phyloP scores from a whole-genome alignment of 1,284 basidiomycete species.

The Grifola frondosa region DNA sequence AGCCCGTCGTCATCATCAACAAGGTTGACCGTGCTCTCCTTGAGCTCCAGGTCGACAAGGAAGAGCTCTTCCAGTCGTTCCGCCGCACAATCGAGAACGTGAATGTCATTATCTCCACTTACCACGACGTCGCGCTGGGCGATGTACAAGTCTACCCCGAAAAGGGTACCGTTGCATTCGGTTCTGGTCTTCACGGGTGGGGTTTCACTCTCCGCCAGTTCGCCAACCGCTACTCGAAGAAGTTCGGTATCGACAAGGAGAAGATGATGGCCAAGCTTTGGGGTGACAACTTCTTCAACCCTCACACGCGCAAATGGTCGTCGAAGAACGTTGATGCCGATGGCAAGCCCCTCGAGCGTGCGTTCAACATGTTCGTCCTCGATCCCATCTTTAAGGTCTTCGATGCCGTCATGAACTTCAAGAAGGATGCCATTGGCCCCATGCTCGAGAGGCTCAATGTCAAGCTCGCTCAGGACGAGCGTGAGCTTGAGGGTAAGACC shows the following conservation, averaged over 20 bases:
- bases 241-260: conserved; percentile 98
- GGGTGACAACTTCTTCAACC: conserved; percentile 99
- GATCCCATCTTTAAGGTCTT: conserved; percentile 99
- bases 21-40: conserved; percentile 99
- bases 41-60: conserved; percentile 97
- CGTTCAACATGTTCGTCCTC: conserved; percentile 95
- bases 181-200: conserved; percentile 99
- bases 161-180: conserved; percentile 98
- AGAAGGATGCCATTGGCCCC: conserved; percentile 85
- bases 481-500: conserved; percentile 94
- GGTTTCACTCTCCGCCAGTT: conserved; percentile 99
- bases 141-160: conserved; percentile 99
- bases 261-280: conserved; percentile 99
- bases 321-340: conserved; percentile 78
- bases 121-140: conserved; percentile 92
- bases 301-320: conserved; percentile 96
- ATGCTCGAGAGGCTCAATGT: conserved; percentile 98
- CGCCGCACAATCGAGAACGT: conserved; percentile 96
- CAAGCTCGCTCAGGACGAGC: conserved; percentile 88
- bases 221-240: conserved; percentile 93
- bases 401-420: conserved; percentile 99
- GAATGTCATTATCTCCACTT: conserved; percentile 99
- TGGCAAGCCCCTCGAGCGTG: conserved; percentile 89
- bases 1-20: conserved; percentile 99
- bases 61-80: conserved; percentile 98